Evolutionary conservation across 2,329 filamentous ascomycete genomes (phyloP).

Genomic region (Fusarium sp.): DNA sequence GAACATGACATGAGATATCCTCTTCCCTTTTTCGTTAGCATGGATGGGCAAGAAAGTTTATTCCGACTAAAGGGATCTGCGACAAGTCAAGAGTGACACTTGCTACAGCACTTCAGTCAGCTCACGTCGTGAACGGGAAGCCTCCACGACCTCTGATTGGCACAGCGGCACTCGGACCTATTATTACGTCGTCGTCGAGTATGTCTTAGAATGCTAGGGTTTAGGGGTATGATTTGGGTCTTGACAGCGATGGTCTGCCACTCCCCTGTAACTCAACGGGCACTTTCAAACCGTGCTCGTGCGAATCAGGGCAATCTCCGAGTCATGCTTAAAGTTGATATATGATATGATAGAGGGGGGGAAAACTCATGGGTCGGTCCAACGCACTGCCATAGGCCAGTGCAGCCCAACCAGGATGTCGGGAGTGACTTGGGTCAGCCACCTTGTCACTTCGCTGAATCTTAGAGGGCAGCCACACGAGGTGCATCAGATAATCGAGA

Average conservation of each 20-base stretch:
- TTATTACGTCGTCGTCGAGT: not conserved
- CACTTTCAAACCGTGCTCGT: not conserved
- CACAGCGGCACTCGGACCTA: not conserved
- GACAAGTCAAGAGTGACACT: not conserved
- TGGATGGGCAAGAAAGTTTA: not conserved
- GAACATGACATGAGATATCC: not conserved
- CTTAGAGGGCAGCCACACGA: not conserved
- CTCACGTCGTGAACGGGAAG: not conserved
- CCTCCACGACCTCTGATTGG: conserved; percentile 11
- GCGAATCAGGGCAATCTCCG: not conserved
- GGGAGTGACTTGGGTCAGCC: conserved; percentile 22
- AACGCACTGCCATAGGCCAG: not conserved
- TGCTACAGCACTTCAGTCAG: conserved; percentile 2
- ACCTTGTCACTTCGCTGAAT: conserved; percentile 3
- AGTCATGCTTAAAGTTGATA: conserved; percentile 4
- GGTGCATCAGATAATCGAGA: conserved; percentile 8
- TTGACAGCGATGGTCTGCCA: not conserved
- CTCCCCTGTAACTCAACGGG: not conserved
- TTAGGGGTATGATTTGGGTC: not conserved
- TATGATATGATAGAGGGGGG: not conserved
- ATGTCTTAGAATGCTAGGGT: conserved; percentile 10
- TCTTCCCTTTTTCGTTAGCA: not conserved
- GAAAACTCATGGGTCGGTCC: not conserved
- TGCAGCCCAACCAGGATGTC: conserved; percentile 8
- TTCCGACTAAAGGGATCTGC: not conserved